Conservation (phyloP, 208 protist genomes). For the Leptomonas pyrrhocoris region DNA sequence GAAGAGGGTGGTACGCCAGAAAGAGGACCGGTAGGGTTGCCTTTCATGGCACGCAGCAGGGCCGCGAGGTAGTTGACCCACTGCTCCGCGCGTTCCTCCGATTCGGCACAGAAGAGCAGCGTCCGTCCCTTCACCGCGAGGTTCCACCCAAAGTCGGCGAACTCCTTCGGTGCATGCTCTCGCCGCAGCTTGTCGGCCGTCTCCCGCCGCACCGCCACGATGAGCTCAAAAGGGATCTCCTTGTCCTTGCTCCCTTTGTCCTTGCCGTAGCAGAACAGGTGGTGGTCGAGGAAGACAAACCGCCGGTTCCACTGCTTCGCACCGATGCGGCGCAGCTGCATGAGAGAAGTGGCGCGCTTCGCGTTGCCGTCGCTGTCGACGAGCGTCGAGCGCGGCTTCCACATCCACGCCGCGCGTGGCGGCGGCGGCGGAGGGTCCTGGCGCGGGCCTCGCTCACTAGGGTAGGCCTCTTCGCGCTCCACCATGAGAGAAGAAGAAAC, state of each 20-base stretch:
- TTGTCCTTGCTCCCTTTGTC: slow-evolving; percentile 38
- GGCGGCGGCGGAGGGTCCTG: slow-evolving; percentile 16
- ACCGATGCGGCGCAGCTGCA: slow-evolving; percentile 50
- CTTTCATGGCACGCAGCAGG: slow-evolving; percentile 35
- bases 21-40: slow-evolving; percentile 7
- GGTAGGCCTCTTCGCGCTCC: background rate
- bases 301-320: slow-evolving; percentile 60
- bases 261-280: slow-evolving; percentile 58
- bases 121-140: slow-evolving; percentile 41
- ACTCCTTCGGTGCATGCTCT: slow-evolving; percentile 45
- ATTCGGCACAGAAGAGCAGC: slow-evolving; percentile 61
- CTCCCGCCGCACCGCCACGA: slow-evolving; percentile 36
- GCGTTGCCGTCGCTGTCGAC: slow-evolving; percentile 29
- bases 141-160: slow-evolving; percentile 55
- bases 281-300: slow-evolving; percentile 53
- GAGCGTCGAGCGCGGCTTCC: slow-evolving; percentile 70
- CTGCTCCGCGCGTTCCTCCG: slow-evolving; percentile 25
- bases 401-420: slow-evolving; percentile 64
- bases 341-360: slow-evolving; percentile 27
- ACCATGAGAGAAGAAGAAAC: background rate
- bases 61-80: slow-evolving; percentile 59
- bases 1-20: background rate
- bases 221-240: slow-evolving; percentile 50
- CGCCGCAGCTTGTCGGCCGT: slow-evolving; percentile 31
- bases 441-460: background rate